Conservation (phyloP, 2,329 filamentous ascomycete species). For the Helotiales sp. region DNA sequence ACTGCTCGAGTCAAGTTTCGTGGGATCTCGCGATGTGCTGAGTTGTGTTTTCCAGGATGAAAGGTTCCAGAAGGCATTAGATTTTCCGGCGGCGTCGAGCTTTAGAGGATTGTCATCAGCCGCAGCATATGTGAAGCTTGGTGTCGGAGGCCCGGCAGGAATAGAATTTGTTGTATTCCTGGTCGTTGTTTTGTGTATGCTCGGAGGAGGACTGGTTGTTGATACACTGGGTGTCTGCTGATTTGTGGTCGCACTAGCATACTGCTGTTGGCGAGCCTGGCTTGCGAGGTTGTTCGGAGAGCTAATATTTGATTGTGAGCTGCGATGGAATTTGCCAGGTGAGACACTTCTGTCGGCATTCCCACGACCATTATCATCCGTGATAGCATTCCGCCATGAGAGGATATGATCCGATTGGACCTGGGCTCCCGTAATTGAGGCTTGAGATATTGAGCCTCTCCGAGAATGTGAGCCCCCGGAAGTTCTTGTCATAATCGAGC, state of each 20-base stretch:
- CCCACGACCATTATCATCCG: slow-evolving; percentile 39
- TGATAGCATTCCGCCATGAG: slow-evolving; percentile 77
- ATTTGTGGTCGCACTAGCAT: slow-evolving; percentile 20
- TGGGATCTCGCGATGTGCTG: slow-evolving; percentile 16
- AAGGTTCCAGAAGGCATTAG: slow-evolving; percentile 58
- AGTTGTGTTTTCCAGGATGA: slow-evolving; percentile 46
- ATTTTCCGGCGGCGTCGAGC: slow-evolving; percentile 42
- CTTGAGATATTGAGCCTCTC: slow-evolving; percentile 43
- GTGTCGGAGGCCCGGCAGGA: slow-evolving; percentile 47
- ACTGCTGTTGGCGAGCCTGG: slow-evolving; percentile 31
- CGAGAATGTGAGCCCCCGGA: slow-evolving; percentile 45
- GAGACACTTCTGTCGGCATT: slow-evolving; percentile 52
- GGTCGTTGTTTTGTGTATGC: slow-evolving; percentile 21
- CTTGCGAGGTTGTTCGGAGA: slow-evolving; percentile 31
- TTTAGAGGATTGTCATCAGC: slow-evolving; percentile 43
- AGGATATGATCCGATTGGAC: slow-evolving; percentile 71
- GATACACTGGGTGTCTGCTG: slow-evolving; percentile 27
- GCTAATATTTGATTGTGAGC: slow-evolving; percentile 20
- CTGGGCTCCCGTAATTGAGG: slow-evolving; percentile 30
- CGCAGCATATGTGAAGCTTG: slow-evolving; percentile 52
- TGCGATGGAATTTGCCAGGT: slow-evolving; percentile 43
- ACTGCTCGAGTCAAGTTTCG: slow-evolving; percentile 22
- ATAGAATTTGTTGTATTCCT: slow-evolving; percentile 21
- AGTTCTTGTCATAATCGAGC: slow-evolving; percentile 44
- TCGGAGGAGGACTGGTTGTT: slow-evolving; percentile 30